A percentile compares a stretch with the other conserved stretches of the same genome.
phyloP scores from a whole-genome alignment of 2,329 filamentous ascomycete species.

The Zalaria sp. region DNA sequence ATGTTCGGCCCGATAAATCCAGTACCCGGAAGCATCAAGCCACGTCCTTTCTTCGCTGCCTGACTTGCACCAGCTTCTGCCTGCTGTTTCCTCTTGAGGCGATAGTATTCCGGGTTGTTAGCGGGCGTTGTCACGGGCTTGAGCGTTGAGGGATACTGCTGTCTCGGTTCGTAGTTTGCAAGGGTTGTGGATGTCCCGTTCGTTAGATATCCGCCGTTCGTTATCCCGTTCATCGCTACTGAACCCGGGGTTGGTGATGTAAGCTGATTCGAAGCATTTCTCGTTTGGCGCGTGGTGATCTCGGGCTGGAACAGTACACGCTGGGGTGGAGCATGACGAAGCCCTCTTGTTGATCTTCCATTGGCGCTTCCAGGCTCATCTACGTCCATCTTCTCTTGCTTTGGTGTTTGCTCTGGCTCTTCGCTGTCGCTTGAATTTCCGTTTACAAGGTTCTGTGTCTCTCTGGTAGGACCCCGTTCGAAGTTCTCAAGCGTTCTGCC shows the following conservation, averaged over 20 bases:
- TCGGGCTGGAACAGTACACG: slow-evolving; percentile 77
- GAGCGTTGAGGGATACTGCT: slow-evolving; percentile 48
- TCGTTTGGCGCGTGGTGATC: slow-evolving; percentile 47
- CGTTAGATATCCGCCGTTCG: slow-evolving; percentile 9
- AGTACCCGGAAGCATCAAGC: slow-evolving; percentile 51
- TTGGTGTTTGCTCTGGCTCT: slow-evolving; percentile 34
- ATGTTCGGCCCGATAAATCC: slow-evolving; percentile 64
- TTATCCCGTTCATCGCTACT: slow-evolving; percentile 35
- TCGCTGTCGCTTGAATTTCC: slow-evolving; percentile 42
- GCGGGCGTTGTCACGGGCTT: slow-evolving; percentile 62
- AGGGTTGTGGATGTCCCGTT: slow-evolving; percentile 34
- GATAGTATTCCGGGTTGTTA: slow-evolving; percentile 58
- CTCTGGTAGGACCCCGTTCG: slow-evolving; percentile 32
- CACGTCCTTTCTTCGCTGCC: slow-evolving; percentile 30
- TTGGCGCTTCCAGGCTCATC: slow-evolving; percentile 32
- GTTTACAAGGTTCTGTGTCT: slow-evolving; percentile 32
- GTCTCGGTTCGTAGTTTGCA: slow-evolving; percentile 55
- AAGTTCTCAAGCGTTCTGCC: slow-evolving; percentile 69
- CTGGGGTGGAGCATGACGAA: slow-evolving; percentile 73
- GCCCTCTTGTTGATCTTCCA: slow-evolving; percentile 19
- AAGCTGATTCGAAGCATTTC: slow-evolving; percentile 31
- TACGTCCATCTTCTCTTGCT: slow-evolving; percentile 33
- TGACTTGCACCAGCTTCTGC: slow-evolving; percentile 22
- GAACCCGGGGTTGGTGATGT: slow-evolving; percentile 30
- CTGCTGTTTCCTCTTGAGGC: slow-evolving; percentile 38